Percentiles rank a stretch among this genome's conserved stretches.
These are phyloP conservation scores for Trichoderma asperellum DNA, from an alignment of 2,329 filamentous ascomycete genomes.

Conservation along the genomic window DNA sequence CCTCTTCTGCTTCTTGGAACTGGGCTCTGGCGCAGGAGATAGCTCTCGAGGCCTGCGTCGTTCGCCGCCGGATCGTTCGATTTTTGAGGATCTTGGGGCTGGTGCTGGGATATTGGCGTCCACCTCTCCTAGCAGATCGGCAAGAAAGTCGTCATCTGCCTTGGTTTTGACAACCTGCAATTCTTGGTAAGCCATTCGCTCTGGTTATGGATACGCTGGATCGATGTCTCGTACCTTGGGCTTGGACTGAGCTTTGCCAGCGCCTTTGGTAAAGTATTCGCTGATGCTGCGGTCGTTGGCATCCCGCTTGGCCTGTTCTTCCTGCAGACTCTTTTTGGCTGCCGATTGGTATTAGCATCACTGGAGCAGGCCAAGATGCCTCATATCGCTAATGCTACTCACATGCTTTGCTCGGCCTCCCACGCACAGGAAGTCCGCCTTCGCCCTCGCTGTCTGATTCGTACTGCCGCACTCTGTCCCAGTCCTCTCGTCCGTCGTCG, in stretches of 20 bases:
- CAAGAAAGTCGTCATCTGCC: constrained; percentile 87
- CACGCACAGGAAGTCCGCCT: constrained; percentile 41
- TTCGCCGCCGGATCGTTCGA: constrained; percentile 69
- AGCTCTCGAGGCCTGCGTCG: constrained; percentile 79
- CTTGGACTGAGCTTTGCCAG: constrained; percentile 69
- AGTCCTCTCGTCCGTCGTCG: constrained; percentile 93
- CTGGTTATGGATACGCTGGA: background rate
- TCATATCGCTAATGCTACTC: constrained; percentile 33
- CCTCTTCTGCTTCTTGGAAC: constrained; percentile 61
- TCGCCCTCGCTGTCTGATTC: constrained; percentile 72
- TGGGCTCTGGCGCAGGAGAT: constrained; percentile 68
- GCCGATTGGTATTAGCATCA: background rate
- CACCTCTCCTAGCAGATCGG: constrained; percentile 82
- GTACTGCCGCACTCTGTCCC: constrained; percentile 73
- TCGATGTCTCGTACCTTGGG: constrained; percentile 67
- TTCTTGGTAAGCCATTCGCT: background rate
- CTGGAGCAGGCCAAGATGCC: background rate
- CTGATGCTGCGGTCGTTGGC: constrained; percentile 90
- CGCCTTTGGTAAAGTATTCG: constrained; percentile 88
- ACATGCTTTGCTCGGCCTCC: constrained; percentile 58
- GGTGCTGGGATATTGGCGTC: constrained; percentile 69
- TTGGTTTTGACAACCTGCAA: constrained; percentile 75
- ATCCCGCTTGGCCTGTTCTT: constrained; percentile 82
- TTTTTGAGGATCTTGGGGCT: constrained; percentile 59
- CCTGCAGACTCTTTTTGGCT: constrained; percentile 87